Evolutionary conservation across 805 yeast species (phyloP), one percentile per base, ranked within the genome.

Genomic region (Hanseniaspora clermontiae): DNA sequence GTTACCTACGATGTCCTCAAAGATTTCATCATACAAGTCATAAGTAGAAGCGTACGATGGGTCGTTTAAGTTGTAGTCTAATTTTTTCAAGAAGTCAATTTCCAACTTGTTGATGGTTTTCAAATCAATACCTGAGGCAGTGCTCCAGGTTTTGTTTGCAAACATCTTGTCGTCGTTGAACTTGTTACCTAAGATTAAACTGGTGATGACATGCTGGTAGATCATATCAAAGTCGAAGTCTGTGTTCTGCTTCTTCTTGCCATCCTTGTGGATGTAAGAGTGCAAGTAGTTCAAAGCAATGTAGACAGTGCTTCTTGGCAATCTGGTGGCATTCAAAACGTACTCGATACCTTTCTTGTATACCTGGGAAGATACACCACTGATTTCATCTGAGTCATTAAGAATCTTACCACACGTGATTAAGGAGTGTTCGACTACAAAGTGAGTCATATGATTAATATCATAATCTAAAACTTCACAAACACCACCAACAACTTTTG

Each of bases 131-230:
- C 95, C 95, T 5, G 96, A 86, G n/a, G 97, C 97, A 60, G 88
- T 89, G 43, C 88, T 79, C 98, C 98, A 91, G 8, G 96, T 87
- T 65, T 82, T 83, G 72, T 91, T 91, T 59, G 95, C 88, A 67
- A 91, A 91, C 32, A 97, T 91, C 71, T 91, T 89, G 72, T 91
- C 98, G 70, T 91, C 97, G 67, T 90, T 88, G 68, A 88, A 87
- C 72, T 91, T 91, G 73, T 91, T 91, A 49, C 96, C 95, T 59
- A 91, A 73, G 39, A 91, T 79, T 46, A 91, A 75, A 2, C 95
- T 77, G 20, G 84, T 75, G 45, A 83, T 81, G 43, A 88, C 66
- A 73, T 77, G 65, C 72, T 75, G 72, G 77, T 86, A 65, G 58
- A 77, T 72, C 27, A 67, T 66, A 29, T 73, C 68, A 55, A 72